A percentile compares a stretch with the other conserved stretches of the same genome.
Conservation (phyloP, 2,329 filamentous ascomycete genomes). For the Cytospora chrysosperma region DNA sequence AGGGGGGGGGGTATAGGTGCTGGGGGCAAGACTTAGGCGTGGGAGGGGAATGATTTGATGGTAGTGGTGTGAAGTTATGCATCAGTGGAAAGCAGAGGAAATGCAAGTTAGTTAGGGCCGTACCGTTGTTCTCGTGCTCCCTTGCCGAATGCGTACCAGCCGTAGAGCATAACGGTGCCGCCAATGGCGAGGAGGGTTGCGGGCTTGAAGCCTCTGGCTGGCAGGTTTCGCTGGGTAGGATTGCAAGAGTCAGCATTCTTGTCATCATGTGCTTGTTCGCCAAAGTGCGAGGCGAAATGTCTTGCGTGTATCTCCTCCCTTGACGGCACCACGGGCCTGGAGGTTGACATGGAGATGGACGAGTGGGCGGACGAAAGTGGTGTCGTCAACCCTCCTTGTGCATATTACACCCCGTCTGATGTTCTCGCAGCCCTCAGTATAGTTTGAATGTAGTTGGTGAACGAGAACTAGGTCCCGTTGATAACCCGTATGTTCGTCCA, state of each 20-base stretch:
- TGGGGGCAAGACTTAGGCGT: not conserved
- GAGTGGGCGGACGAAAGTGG: not conserved
- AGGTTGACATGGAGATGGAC: not conserved
- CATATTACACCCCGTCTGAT: not conserved
- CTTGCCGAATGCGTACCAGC: conserved; percentile 81
- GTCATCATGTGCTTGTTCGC: not conserved
- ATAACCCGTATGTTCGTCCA: not conserved
- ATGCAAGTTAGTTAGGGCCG: conserved; percentile 34
- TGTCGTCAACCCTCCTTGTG: not conserved
- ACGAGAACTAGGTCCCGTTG: not conserved
- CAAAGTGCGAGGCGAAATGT: too few species aligned
- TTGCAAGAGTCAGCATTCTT: not conserved
- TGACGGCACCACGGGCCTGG: not conserved
- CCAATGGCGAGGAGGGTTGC: conserved; percentile 74
- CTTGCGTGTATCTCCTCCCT: too few species aligned
- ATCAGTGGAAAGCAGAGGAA: conserved; percentile 8
- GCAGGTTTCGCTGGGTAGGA: conserved; percentile 74
- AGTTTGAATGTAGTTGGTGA: not conserved
- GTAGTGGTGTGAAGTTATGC: not conserved
- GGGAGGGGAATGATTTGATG: not conserved
- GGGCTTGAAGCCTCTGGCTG: conserved; percentile 85
- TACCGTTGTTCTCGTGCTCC: conserved; percentile 93
- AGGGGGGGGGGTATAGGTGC: conserved; percentile 17
- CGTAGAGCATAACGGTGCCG: conserved; percentile 79
- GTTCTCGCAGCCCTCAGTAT: not conserved